Evolutionary conservation across 1,139 yeast genomes (phyloP).

Genomic region (Arxiozyma heterogenica): DNA sequence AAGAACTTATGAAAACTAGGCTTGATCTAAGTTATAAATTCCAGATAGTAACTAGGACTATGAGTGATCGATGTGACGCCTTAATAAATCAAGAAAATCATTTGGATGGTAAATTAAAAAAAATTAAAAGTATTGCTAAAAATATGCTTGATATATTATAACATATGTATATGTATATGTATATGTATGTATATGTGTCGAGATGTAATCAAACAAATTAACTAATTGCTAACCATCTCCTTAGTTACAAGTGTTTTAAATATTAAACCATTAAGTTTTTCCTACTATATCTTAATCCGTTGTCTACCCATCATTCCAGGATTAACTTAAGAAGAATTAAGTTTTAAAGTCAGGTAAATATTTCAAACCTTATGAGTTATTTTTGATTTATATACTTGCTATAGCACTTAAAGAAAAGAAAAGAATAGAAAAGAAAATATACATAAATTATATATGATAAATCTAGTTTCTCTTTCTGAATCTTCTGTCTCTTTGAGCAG

Average conservation of each 20-base stretch:
- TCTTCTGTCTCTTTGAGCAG: constrained; percentile 93
- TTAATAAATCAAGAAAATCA: constrained; percentile 32
- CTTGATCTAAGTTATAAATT: constrained; percentile 35
- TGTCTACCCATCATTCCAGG: no score
- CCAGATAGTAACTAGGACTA: constrained; percentile 26
- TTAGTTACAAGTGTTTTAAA: no score
- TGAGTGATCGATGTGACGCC: constrained; percentile 34
- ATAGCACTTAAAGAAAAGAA: not conserved
- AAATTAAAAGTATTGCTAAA: constrained; percentile 34
- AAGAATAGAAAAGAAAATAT: not conserved
- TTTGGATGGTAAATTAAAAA: constrained; percentile 32
- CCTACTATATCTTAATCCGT: no score
- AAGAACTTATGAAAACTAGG: constrained; percentile 33
- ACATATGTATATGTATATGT: no score
- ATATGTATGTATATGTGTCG: not conserved
- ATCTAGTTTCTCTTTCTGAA: constrained; percentile 67
- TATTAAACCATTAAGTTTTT: no score
- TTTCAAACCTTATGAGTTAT: not conserved
- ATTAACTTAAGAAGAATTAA: no score
- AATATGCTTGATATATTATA: constrained; percentile 25
- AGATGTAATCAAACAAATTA: not conserved
- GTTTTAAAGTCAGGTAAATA: not conserved
- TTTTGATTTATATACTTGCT: not conserved
- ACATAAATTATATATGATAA: constrained; percentile 7
- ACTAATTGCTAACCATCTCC: not conserved